Base-by-base conservation (phyloP, 805 yeast genomes). In the Myxozyma vanderwaltii region DNA sequence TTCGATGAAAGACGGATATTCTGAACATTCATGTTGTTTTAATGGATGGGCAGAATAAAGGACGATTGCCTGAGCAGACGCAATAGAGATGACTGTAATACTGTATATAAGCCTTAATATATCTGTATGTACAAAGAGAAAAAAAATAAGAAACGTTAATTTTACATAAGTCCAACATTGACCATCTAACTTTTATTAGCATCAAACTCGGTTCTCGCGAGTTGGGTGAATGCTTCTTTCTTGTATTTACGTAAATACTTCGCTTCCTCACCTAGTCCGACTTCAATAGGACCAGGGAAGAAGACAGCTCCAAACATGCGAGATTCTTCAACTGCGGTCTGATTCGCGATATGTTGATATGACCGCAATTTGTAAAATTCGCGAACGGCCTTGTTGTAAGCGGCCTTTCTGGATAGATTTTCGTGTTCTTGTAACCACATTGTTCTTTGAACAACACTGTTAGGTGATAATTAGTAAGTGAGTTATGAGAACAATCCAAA, bases 361-460 rank as follows among this genome's bases (percentile, higher is more conserved):
- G 91, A 89, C 70, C 97, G 84, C 59, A 89, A 77, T 66, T 87
- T 81, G 73, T 94, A 94, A 71, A 89, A 94, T 74, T 94, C 98
- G 65, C 82, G 84, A 66, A 96, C 81, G 1, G 98, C 90, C 69
- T 83, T 82, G 69, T 89, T 92, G 71, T 92, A 94, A 0, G 96
- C 95, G 2, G 50, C 61, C 17, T 55, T 66, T 43, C 54, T 59
- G 33, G 68, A 51, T 23, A 66, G 56, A 5, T 69, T 59, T 4
- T 75, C 71, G 13, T 73, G 74, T 23, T 77, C 73, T 54, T 83
- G 69, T 41, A 88, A 69, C 70, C 80, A 84, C 45, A 87, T 59
- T 0, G 91, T 80, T 72, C 94, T 81, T 71, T 86, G 92, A 1
- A 88, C 90, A 7, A 88, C 94, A 59, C 84, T 63, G 23, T 24